A percentile compares a stretch with the other conserved stretches of the same genome.
Evolutionary conservation across 768 basidiomycete species (phyloP).

Genomic region (Suillus ampliporus): DNA sequence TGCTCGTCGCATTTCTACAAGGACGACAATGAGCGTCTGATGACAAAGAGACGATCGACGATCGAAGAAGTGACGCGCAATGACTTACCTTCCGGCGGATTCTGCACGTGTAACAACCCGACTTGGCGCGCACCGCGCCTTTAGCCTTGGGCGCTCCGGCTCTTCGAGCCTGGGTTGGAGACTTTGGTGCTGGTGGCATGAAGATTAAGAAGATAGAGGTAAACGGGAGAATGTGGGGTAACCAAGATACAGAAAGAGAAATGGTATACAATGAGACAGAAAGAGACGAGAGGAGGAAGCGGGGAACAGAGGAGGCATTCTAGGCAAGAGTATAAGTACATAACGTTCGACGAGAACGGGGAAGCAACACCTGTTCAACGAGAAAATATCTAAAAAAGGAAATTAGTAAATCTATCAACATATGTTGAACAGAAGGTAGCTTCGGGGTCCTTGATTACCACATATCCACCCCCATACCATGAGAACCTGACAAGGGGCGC

Average conservation of each 20-base stretch:
- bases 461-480: constrained; percentile 26
- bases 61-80: constrained; percentile 13
- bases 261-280: constrained; percentile 1
- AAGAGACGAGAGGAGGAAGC: constrained; percentile 15
- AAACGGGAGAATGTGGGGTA: constrained; percentile 27
- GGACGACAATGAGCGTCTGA: constrained; percentile 20
- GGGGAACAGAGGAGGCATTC: constrained; percentile 23
- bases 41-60: constrained; percentile 15
- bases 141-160: constrained; percentile 72
- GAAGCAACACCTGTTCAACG: constrained; percentile 9
- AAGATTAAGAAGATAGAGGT: constrained; percentile 18
- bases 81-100: constrained; percentile 78
- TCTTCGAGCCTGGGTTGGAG: constrained; percentile 47
- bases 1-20: constrained; percentile 85
- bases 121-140: constrained; percentile 84
- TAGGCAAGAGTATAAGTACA: constrained; percentile 37
- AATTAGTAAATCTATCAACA: constrained; percentile 13
- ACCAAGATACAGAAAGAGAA: constrained; percentile 23
- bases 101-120: constrained; percentile 88
- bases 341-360: constrained; percentile 31
- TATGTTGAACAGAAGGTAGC: constrained; percentile 1
- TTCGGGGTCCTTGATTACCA: constrained; percentile 28
- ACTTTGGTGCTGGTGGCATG: constrained; percentile 43
- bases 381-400: constrained; percentile 12
- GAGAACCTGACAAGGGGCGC: constrained; percentile 25